Base-by-base conservation (phyloP, 306 rosid genomes). In the Luffa aegyptiaca region DNA sequence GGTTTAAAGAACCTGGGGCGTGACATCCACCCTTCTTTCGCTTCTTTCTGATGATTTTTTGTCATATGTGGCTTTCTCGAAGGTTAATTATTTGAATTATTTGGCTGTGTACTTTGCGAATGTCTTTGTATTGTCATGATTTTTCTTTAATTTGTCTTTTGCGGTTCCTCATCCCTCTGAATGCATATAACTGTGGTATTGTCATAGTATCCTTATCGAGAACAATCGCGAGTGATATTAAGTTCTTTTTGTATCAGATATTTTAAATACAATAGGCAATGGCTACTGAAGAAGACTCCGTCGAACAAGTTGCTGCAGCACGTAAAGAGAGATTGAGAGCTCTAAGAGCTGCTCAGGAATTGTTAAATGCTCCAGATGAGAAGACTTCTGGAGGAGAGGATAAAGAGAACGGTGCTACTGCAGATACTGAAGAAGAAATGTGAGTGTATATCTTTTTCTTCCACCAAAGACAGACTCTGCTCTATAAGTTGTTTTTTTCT, bases 271-370 rank as follows among this genome's bases (percentile, higher is more conserved):
- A 77, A 37, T 58, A 56, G 80, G 78, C 10, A 61, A 91, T 93
- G 97, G 85, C 83, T 65, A 11, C 46, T 21, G 96, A 91, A 84
- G 96, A 90, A 0, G 92, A 86, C 16, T 88, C 97, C 37, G 68
- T 91, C 48, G 96, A 92, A 48, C 88, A 88, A 90, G 88, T 86
- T 41, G 95, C 80, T n/a, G 87, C 92, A 4, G 87, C 90, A 0
- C 99, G 99, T 57, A 86, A 87, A 31, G 99, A 95, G 82, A 91
- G 97, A 83, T 85, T 93, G 8, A 88, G 70, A 52, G 92, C 99
- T 26, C 92, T 93, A 7, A 90, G 88, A 83, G 89, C 93, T n/a
- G 97, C 99, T 18, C 93, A 89, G 51, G 88, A 91, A 70, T 85
- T 95, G 56, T 79, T 86, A 44, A 88, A 12, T 82, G 80, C 88